Conservation (phyloP, 1,284 basidiomycete genomes). For the Earliella scabrosa region DNA sequence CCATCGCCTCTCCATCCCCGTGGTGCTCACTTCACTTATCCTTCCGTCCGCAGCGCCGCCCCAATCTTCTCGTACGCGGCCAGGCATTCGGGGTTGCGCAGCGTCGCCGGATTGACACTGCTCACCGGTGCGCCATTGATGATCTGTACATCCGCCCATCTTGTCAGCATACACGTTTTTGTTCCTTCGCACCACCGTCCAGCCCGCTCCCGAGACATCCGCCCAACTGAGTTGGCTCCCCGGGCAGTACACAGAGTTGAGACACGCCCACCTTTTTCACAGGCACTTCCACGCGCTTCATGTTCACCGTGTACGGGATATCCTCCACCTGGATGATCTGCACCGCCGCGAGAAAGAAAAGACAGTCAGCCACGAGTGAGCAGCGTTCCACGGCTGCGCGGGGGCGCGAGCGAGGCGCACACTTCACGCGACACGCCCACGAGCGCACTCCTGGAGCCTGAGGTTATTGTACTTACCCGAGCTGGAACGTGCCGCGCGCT, state of each 20-base stretch:
- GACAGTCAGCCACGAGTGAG: constrained; percentile 9
- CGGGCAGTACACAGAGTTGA: no score
- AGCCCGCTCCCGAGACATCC: not conserved
- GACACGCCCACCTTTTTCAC: constrained; percentile 70
- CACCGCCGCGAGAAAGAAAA: constrained; percentile 12
- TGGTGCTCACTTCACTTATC: not conserved
- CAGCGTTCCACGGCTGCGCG: constrained; percentile 25
- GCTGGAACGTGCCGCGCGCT: constrained; percentile 79
- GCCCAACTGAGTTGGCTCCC: no score
- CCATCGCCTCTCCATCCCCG: not conserved
- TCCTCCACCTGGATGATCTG: constrained; percentile 74
- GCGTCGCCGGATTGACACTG: constrained; percentile 76
- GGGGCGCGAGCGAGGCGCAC: not conserved
- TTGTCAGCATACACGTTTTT: constrained; percentile 22
- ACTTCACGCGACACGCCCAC: not conserved
- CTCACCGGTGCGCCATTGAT: constrained; percentile 80
- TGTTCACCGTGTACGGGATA: constrained; percentile 86
- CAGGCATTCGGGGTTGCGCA: constrained; percentile 79
- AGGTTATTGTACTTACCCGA: constrained; percentile 47
- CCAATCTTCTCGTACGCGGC: constrained; percentile 67
- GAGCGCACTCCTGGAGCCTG: not conserved
- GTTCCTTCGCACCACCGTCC: not conserved
- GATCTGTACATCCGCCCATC: constrained; percentile 48
- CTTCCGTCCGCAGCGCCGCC: constrained; percentile 31
- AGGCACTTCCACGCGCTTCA: constrained; percentile 85